A percentile compares a stretch with the other conserved stretches of the same genome.
Conservation (phyloP, 2,329 filamentous ascomycete genomes). For the Aspergillus sp. region DNA sequence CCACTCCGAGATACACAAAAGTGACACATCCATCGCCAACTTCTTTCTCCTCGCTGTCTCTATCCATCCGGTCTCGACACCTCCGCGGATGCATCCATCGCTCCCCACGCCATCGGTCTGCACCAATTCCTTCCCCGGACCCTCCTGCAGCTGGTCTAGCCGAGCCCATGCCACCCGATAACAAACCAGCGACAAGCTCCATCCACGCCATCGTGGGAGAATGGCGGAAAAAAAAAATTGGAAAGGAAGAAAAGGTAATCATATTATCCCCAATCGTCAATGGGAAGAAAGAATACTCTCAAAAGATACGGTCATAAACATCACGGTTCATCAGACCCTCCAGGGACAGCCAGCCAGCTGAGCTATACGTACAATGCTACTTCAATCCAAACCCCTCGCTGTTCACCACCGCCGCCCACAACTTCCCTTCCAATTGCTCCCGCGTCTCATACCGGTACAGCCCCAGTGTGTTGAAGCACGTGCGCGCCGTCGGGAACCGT, state of each 20-base stretch:
- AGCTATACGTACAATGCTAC: slow-evolving; percentile 13
- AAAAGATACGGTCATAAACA: slow-evolving; percentile 2
- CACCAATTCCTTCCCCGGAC: background rate
- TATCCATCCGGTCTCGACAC: background rate
- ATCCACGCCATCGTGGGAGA: background rate
- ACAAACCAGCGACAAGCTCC: too few species aligned
- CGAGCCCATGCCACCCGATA: background rate
- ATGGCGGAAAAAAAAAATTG: background rate
- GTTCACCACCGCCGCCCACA: slow-evolving; percentile 85
- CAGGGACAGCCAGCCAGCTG: background rate
- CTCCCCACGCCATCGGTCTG: background rate
- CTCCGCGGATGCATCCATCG: background rate
- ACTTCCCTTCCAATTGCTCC: slow-evolving; percentile 65
- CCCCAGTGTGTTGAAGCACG: slow-evolving; percentile 84
- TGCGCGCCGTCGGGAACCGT: slow-evolving; percentile 80
- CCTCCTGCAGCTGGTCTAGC: background rate
- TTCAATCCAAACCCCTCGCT: slow-evolving; percentile 92
- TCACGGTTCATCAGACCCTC: background rate
- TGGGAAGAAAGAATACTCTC: too few species aligned
- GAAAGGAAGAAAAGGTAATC: background rate
- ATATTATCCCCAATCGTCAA: too few species aligned
- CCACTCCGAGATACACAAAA: background rate
- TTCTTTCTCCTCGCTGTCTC: background rate
- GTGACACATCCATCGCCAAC: background rate
- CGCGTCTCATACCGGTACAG: slow-evolving; percentile 70